phyloP scores from a whole-genome alignment of 208 protist species.

The Naegleria gruberi region DNA sequence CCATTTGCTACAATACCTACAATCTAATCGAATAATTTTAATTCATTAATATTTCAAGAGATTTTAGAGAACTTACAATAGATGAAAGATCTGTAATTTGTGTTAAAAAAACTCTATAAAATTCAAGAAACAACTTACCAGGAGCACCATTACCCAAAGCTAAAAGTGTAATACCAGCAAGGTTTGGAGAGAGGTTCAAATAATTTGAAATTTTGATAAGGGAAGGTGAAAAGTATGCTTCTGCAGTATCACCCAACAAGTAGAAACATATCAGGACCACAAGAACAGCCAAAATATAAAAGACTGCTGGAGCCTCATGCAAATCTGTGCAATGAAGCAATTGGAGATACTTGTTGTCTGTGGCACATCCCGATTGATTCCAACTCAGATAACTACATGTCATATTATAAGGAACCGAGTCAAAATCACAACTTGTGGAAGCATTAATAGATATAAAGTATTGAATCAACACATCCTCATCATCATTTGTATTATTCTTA shows the following conservation, averaged over 20 bases:
- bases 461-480: too few relatives aligned
- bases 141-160: slow-evolving; percentile 30
- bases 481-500: too few relatives aligned
- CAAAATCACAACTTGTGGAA: background rate
- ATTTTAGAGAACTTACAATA: background rate
- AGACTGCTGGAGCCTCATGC: background rate
- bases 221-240: slow-evolving; percentile 12
- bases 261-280: background rate
- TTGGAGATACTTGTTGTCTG: background rate
- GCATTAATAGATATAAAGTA: too few relatives aligned
- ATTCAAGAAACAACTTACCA: background rate
- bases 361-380: background rate
- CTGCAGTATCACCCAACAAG: slow-evolving; percentile 26
- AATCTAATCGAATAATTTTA: background rate
- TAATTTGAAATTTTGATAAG: slow-evolving; percentile 20
- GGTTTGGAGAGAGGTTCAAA: background rate
- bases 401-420: background rate
- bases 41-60: too few relatives aligned
- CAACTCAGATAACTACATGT: background rate
- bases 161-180: slow-evolving; percentile 23
- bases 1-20: background rate
- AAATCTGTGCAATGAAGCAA: background rate
- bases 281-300: background rate
- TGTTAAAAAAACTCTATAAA: too few relatives aligned
- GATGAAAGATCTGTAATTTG: background rate